Conservation (phyloP, 2,329 filamentous ascomycete species). For the Polytolypa hystricis region DNA sequence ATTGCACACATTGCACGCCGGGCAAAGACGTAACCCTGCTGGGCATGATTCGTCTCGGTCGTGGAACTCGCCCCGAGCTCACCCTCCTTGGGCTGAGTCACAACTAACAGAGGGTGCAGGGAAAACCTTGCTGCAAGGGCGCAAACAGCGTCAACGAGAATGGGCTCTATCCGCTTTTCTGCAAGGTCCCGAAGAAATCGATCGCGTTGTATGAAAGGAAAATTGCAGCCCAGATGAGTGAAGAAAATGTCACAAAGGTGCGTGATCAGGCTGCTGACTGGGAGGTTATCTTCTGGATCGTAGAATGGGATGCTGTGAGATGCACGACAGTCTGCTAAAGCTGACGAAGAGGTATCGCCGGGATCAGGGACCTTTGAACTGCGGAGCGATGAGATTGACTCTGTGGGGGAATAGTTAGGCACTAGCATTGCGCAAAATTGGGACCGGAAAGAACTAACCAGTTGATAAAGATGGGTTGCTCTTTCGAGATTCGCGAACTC, state of each 20-base stretch:
- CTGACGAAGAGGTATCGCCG: conserved; percentile 12
- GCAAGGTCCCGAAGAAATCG: conserved; percentile 65
- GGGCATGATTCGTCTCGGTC: conserved; percentile 39
- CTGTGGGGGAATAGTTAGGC: conserved; percentile 14
- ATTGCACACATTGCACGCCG: conserved; percentile 73
- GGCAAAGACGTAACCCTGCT: conserved; percentile 67
- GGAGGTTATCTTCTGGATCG: conserved; percentile 57
- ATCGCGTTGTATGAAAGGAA: conserved; percentile 65
- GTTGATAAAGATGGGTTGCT: conserved; percentile 31
- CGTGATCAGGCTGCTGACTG: conserved; percentile 64
- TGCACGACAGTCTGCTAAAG: conserved; percentile 17
- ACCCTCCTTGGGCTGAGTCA: conserved; percentile 41
- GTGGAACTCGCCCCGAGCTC: conserved; percentile 23
- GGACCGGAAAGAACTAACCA: conserved; percentile 16
- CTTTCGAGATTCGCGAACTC: conserved; percentile 46
- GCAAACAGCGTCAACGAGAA: conserved; percentile 78
- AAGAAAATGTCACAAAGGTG: conserved; percentile 75
- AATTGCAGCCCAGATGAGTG: conserved; percentile 69
- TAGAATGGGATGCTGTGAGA: conserved; percentile 55
- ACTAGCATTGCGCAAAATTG: neutral
- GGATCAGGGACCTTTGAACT: conserved; percentile 21
- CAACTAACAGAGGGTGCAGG: conserved; percentile 41
- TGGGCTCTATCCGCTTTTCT: conserved; percentile 71
- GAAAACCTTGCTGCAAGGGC: conserved; percentile 74
- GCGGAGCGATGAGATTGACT: conserved; percentile 26